Conservation (phyloP, 441 rosid genomes). For the Adansonia rubrostipa region DNA sequence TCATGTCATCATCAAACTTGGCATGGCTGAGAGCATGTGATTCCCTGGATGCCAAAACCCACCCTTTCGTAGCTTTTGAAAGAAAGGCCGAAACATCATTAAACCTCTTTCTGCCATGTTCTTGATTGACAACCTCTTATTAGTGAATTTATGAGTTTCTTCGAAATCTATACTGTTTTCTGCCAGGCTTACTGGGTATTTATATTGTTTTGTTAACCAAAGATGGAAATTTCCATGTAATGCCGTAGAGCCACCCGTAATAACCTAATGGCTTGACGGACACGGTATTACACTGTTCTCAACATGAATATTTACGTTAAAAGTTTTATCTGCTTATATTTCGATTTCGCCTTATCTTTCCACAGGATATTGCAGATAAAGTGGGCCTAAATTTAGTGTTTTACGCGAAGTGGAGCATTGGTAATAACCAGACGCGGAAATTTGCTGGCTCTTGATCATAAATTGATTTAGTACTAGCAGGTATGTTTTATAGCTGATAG, state of each 20-base stretch:
- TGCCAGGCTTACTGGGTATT: background rate
- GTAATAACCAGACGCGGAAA: background rate
- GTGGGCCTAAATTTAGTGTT: background rate
- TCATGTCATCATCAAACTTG: background rate
- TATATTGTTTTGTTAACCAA: background rate
- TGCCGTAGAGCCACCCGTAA: background rate
- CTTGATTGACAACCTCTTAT: background rate
- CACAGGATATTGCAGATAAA: background rate
- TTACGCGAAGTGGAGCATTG: background rate
- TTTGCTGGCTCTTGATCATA: too few species aligned
- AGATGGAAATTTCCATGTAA: background rate
- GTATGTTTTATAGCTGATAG: background rate
- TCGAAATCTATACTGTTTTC: background rate
- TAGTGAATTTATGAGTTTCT: background rate
- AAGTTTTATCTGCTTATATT: background rate
- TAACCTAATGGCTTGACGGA: background rate
- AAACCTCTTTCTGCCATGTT: conserved; percentile 2
- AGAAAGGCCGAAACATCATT: conserved; percentile 10
- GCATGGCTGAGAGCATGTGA: background rate
- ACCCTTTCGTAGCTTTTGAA: conserved; percentile 11
- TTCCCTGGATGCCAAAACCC: background rate
- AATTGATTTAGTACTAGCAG: too few species aligned
- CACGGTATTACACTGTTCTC: conserved; percentile 1
- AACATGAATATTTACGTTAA: background rate
- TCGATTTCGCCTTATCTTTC: conserved; percentile 10